Evolutionary conservation across 23 red algal species (phyloP), one percentile per base, ranked within the genome.

Genomic region (Gracilaria caudata): DNA sequence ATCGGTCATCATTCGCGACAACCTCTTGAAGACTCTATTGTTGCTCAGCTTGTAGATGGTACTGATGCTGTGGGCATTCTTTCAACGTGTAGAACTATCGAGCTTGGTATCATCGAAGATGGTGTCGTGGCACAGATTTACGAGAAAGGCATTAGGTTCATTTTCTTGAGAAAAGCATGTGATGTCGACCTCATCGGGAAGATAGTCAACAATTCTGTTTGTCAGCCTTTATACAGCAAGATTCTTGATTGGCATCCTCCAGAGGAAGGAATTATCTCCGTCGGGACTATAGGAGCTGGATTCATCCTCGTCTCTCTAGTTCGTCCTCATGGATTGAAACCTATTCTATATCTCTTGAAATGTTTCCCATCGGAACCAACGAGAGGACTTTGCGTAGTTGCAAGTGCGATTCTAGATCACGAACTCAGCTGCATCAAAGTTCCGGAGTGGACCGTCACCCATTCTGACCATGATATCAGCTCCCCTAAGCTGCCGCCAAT

Each of bases 241-340:
- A 53, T 72, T 85, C 53, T 91, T 34, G 85, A 91, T 32, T 91
- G 87, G 87, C 44, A 65, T 34, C 87, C 87, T 36, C 87, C 87
- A 16, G 78, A 74, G 21, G 87, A 65, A 32, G 68, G 39, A 25
- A 45, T 35, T 25, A 82, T 91, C 8, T 82, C 87, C 11, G 87
- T 82, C n/a, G 87, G 77, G 14, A 59, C 77, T 16, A 82, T 91
- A 41, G 87, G 87, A 19, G 87, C 54, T 29, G 78, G 87, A n/a
- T 82, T 91, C 68, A 74, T 82, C 25, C 33, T 91, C 9, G 68
- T 91, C 30, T 91, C 65, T 7, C 39, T 89, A 4, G 46, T 91
- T 68, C 59, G 65, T 32, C 57, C 59, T 46, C 47, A 44, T 37
- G 59, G 59, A 20, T 59, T 64, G 41, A 54, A 64, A 38, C 68